Evolutionary conservation across 129 eudicot genomes (phyloP).

Genomic region (Saposhnikovia divaricata): DNA sequence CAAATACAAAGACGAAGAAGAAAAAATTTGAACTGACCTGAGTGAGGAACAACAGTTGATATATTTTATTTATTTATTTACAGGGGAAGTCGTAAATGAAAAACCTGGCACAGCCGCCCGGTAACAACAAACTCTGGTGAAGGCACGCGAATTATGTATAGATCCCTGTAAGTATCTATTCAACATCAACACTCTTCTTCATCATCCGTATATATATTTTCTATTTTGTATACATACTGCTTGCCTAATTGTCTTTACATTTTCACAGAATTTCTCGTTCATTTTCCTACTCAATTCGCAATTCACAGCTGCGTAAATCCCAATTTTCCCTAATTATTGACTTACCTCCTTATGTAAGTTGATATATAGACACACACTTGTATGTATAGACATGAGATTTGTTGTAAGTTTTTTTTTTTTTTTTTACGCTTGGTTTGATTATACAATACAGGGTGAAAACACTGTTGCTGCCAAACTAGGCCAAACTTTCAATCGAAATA

Average conservation of each 20-base stretch:
- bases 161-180: background rate
- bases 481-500: background rate
- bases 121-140: background rate
- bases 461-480: background rate
- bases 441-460: background rate
- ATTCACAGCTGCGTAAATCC: background rate
- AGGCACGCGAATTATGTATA: background rate
- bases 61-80: too few species aligned
- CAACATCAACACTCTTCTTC: too few species aligned
- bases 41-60: too few species aligned
- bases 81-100: too few species aligned
- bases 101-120: background rate
- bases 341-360: background rate
- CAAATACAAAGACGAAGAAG: too few species aligned
- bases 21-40: too few species aligned
- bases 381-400: background rate
- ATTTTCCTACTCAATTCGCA: background rate
- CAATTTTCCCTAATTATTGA: background rate
- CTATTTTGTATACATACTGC: background rate
- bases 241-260: background rate
- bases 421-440: background rate
- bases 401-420: too few species aligned
- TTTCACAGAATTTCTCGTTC: background rate
- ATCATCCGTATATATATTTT: too few species aligned
- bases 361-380: background rate